Percentiles rank a stretch among this genome's conserved stretches.
These are phyloP conservation scores for Pseudoneurospora amorphoporcata DNA, from an alignment of 495 filamentous ascomycete species.

Conservation along the genomic window DNA sequence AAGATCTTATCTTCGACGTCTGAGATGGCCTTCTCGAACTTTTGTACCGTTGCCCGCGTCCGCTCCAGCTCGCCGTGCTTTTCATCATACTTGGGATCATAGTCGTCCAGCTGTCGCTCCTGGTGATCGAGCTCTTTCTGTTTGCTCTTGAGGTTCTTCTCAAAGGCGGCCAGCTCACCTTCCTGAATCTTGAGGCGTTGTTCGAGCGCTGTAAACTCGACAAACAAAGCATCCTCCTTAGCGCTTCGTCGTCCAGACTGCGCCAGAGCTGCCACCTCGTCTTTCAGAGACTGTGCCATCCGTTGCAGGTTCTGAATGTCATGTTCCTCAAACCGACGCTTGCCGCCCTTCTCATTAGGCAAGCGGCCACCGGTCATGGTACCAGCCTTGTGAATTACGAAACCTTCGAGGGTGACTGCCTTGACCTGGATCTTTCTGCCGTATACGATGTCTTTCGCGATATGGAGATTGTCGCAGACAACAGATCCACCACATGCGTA, in stretches of 20 bases:
- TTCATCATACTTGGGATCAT: constrained; percentile 68
- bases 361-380: constrained; percentile 92
- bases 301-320: constrained; percentile 74
- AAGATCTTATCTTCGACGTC: constrained; percentile 86
- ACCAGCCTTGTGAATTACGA: constrained; percentile 93
- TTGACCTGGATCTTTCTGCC: constrained; percentile 78
- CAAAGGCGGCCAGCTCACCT: constrained; percentile 69
- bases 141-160: constrained; percentile 79
- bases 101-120: constrained; percentile 58
- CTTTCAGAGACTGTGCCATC: constrained; percentile 53
- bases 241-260: constrained; percentile 59
- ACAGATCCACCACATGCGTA: constrained; percentile 95
- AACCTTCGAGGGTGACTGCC: constrained; percentile 85
- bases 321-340: constrained; percentile 78
- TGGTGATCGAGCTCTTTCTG: constrained; percentile 68
- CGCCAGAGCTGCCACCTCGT: constrained; percentile 66
- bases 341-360: constrained; percentile 56
- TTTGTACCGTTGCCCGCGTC: constrained; percentile 52
- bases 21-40: constrained; percentile 67
- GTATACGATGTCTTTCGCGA: constrained; percentile 85
- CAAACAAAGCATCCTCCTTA: constrained; percentile 71
- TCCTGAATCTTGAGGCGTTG: constrained; percentile 59
- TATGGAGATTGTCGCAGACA: constrained; percentile 77
- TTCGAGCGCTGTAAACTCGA: constrained; percentile 74
- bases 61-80: constrained; percentile 56